A percentile compares a stretch with the other conserved stretches of the same genome.
These are phyloP conservation scores for Malus orientalis DNA, from an alignment of 306 rosid genomes.

Conservation along the genomic window DNA sequence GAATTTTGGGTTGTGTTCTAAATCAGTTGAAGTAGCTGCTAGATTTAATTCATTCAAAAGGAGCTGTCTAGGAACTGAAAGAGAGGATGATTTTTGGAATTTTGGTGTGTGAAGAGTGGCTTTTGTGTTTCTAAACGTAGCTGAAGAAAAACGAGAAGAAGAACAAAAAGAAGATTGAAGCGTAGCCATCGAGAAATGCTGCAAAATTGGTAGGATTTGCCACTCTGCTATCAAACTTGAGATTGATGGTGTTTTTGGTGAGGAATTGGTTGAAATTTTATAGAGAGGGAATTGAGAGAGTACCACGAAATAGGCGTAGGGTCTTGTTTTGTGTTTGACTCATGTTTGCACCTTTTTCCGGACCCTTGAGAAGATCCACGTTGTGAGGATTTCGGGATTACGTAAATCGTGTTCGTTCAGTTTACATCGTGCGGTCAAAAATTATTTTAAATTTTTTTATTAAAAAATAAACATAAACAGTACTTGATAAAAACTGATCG, in stretches of 20 bases:
- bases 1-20: not conserved
- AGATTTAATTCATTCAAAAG: not conserved
- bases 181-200: slow-evolving; percentile 15
- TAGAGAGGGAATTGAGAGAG: not conserved
- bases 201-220: not conserved
- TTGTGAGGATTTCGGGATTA: no score
- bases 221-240: not conserved
- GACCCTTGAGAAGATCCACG: not conserved
- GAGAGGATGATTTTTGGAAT: not conserved
- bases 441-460: no score
- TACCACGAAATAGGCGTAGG: not conserved
- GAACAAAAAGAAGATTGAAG: slow-evolving; percentile 7
- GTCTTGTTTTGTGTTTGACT: no score
- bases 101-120: not conserved
- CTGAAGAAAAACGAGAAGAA: not conserved
- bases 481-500: accelerated
- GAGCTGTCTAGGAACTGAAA: slow-evolving; percentile 2
- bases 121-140: slow-evolving; percentile 6
- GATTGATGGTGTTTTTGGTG: not conserved
- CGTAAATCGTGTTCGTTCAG: no score
- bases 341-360: no score
- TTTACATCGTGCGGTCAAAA: accelerated
- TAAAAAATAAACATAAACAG: no score
- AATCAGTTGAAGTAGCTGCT: not conserved
- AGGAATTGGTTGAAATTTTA: not conserved